Percentiles rank a stretch among this genome's conserved stretches.
Conservation (phyloP, 148 eudicot species). For the Rhododendron williamsianum region DNA sequence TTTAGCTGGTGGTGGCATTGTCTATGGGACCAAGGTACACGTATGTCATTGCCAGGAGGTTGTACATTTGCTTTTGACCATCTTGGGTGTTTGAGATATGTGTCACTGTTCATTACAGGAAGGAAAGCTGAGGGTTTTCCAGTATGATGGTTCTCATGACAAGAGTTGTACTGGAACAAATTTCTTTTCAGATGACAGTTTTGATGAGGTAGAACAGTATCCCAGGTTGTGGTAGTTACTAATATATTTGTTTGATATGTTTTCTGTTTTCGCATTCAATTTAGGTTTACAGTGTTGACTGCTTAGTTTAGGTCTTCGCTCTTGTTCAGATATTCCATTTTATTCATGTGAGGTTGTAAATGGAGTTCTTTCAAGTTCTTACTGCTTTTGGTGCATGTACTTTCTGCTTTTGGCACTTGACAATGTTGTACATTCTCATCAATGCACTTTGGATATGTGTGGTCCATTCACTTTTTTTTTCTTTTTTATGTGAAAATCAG, state of each 20-base stretch:
- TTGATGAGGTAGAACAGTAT: slow-evolving; percentile 18
- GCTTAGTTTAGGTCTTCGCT: background rate
- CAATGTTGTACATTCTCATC: background rate
- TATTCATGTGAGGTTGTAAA: background rate
- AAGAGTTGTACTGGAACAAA: slow-evolving; percentile 16
- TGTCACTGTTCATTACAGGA: slow-evolving; percentile 47
- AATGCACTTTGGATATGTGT: background rate
- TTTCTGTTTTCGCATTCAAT: background rate
- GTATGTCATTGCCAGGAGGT: background rate
- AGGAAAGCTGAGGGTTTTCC: slow-evolving; percentile 94
- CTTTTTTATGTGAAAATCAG: background rate
- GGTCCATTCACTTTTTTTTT: background rate
- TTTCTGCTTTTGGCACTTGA: background rate
- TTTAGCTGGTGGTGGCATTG: slow-evolving; percentile 82
- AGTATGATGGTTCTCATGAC: slow-evolving; percentile 48
- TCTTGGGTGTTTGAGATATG: background rate
- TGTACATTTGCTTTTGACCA: background rate
- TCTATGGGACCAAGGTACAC: slow-evolving; percentile 93
- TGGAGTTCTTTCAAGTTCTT: background rate
- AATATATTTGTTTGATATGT: background rate
- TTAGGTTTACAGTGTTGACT: background rate
- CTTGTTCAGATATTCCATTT: background rate
- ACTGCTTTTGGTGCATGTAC: background rate
- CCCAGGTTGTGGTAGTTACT: slow-evolving; percentile 5
- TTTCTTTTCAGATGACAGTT: slow-evolving; percentile 10